Base-by-base conservation (phyloP, 2,329 filamentous ascomycete species). In the Epichloe gansuensis region DNA sequence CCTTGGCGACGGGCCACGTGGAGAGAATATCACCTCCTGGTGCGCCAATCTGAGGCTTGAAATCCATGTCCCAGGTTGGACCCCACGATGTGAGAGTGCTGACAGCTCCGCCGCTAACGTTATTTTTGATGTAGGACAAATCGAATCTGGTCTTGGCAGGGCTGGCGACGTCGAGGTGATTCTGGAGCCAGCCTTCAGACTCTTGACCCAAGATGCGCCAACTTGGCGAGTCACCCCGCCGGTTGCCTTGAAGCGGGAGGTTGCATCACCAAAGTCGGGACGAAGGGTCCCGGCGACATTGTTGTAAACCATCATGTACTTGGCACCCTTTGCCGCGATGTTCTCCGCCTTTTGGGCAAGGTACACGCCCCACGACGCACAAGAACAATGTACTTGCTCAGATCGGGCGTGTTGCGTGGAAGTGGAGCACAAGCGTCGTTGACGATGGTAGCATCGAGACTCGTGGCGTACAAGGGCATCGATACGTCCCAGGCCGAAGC, bases 251-350 rank as follows among this genome's bases (percentile, higher is more conserved):
- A 62, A 56, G 4, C 68, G 64, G 38, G 7, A 28, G 25, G 69
- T 63, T 6, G 69, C 66, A 6, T 42, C 7, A 6, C 34, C 23
- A 13, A 15, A 13, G 7, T 17, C 13, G 42, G n/a, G 7, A 6
- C 5, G 13, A 31, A 5, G 75, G 77, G 11, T 6, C 48, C 12
- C 5, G 23, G 15, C 57, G 28, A 53, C 57, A 56, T 76, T 78
- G 70, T 83, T 83, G 65, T 83, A 85, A 60, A 82, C 69, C 58
- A 85, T 66, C 51, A 85, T 65, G 57, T 83, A 82, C 60, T 76
- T 74, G 49, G 78, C 81, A 8, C 81, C 81, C 45, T 71, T 71
- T 5, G 46, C 39, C 3, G 17, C 31, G 15, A 50, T 3, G 50
- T 55, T 51, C 2, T 11, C n/a, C 11, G 13, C 35, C 34, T 51